phyloP scores from a whole-genome alignment of 495 filamentous ascomycete species.

The Friedmanniomyces endolithicus region DNA sequence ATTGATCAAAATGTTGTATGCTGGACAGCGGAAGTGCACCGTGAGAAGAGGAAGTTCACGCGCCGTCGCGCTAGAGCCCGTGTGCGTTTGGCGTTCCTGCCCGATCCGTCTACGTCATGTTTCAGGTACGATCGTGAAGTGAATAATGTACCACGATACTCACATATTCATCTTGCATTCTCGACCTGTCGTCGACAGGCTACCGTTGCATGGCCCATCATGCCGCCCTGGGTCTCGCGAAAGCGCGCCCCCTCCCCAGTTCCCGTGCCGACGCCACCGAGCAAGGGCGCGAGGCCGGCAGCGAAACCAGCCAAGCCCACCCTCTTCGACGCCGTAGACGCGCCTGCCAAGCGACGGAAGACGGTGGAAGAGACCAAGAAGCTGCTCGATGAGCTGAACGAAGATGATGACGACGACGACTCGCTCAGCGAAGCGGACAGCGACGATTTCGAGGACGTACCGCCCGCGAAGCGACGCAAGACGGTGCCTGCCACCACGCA shows the following conservation, averaged over 20 bases:
- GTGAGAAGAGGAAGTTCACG: too few relatives aligned
- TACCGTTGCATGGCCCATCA: constrained; percentile 2
- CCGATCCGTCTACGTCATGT: background rate
- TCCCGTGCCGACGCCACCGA: constrained; percentile 14
- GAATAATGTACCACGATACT: background rate
- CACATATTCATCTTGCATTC: background rate
- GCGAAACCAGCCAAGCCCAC: constrained; percentile 13
- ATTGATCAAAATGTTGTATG: too few relatives aligned
- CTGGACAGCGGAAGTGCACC: too few relatives aligned
- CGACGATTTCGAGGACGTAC: constrained; percentile 53
- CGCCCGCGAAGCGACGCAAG: constrained; percentile 16
- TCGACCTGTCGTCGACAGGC: too few relatives aligned
- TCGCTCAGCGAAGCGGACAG: constrained; percentile 46
- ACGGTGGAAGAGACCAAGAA: constrained; percentile 40
- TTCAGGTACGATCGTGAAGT: constrained; percentile 1
- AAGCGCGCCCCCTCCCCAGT: constrained; percentile 26
- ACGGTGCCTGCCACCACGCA: constrained; percentile 21
- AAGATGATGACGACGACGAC: constrained; percentile 48
- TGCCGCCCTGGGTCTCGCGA: constrained; percentile 26
- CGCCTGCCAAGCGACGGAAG: constrained; percentile 33
- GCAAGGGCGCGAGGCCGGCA: constrained; percentile 13
- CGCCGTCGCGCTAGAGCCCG: background rate
- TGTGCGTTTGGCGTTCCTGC: background rate
- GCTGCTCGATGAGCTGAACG: constrained; percentile 37
- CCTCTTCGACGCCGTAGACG: constrained; percentile 58